phyloP scores from a whole-genome alignment of 1,284 basidiomycete genomes.

The Mycena sp. region DNA sequence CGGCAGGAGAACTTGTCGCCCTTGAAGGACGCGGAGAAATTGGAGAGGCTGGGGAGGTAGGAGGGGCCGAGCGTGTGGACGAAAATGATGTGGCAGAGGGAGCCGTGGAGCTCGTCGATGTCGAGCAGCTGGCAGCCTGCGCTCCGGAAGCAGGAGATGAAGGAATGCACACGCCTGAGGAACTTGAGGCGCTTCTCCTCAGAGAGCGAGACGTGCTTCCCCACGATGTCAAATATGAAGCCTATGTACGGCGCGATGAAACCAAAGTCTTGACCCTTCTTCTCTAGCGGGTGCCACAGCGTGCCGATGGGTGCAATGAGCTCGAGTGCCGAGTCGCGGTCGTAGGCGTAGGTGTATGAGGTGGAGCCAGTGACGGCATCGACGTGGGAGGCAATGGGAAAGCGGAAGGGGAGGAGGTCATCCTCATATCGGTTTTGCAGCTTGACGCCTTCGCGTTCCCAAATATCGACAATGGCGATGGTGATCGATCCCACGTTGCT shows the following conservation, averaged over 20 bases:
- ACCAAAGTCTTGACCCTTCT: background rate
- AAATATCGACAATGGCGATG: conserved; percentile 36
- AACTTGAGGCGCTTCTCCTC: background rate
- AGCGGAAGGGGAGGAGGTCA: background rate
- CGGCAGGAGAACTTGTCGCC: too few relatives aligned
- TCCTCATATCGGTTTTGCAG: conserved; percentile 17
- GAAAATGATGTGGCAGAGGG: conserved; percentile 3
- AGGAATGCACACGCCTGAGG: background rate
- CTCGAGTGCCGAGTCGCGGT: background rate
- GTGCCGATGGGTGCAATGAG: background rate
- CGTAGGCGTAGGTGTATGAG: conserved; percentile 13
- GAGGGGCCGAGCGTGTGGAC: background rate
- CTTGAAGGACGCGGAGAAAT: background rate
- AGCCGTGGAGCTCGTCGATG: background rate
- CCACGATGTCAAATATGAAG: background rate
- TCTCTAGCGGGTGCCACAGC: background rate
- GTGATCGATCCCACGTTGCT: conserved; percentile 39
- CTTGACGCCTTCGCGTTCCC: conserved; percentile 30
- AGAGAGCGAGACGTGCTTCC: background rate
- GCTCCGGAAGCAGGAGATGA: background rate
- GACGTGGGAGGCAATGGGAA: background rate
- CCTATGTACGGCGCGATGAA: background rate
- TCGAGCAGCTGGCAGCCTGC: background rate
- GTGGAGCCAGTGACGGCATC: background rate
- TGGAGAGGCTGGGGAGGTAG: conserved; percentile 1